phyloP scores from a whole-genome alignment of 78 protist species.

The Tieghemostelium lacteum region DNA sequence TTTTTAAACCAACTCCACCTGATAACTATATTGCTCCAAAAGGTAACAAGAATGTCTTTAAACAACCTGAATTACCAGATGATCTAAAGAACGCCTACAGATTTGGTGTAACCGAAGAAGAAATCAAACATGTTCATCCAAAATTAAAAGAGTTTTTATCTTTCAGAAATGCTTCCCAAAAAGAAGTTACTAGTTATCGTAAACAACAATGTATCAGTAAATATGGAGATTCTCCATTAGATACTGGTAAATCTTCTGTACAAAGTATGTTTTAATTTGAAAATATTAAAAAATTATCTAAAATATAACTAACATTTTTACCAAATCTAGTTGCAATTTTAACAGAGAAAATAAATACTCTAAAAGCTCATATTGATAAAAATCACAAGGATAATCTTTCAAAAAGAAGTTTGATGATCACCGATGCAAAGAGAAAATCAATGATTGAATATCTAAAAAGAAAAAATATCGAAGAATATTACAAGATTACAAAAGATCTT shows the following conservation, averaged over 20 bases:
- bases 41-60: background rate
- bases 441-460: constrained; percentile 61
- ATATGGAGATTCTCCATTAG: constrained; percentile 33
- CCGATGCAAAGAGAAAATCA: constrained; percentile 33
- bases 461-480: constrained; percentile 55
- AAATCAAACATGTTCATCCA: constrained; percentile 60
- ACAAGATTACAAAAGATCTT: constrained; percentile 48
- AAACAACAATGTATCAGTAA: constrained; percentile 44
- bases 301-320: background rate
- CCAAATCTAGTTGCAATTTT: constrained; percentile 37
- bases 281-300: background rate
- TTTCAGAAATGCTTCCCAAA: constrained; percentile 52
- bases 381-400: constrained; percentile 56
- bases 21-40: constrained; percentile 4
- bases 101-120: constrained; percentile 73
- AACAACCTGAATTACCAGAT: constrained; percentile 62
- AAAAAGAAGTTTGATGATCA: constrained; percentile 13
- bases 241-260: constrained; percentile 51
- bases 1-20: constrained; percentile 42
- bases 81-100: constrained; percentile 48
- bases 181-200: constrained; percentile 35
- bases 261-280: constrained; percentile 37
- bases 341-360: constrained; percentile 46
- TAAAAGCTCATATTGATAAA: constrained; percentile 32
- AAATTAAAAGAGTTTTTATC: constrained; percentile 65